Base-by-base conservation (phyloP, 2,329 filamentous ascomycete species). In the Penicillium sp. region DNA sequence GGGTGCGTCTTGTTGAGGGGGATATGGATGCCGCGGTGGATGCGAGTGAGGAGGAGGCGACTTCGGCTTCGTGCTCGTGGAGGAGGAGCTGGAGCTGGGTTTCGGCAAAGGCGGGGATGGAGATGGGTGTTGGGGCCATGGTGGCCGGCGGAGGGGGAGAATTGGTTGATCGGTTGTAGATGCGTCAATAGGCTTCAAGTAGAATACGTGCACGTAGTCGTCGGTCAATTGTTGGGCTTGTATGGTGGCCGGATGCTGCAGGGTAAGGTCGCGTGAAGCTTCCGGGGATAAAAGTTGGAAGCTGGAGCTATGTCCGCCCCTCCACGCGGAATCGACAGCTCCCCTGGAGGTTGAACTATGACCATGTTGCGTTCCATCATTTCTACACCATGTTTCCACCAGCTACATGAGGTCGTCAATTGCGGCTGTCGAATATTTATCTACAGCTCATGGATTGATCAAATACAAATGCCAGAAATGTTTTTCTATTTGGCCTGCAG, bases 1-100 rank as follows among this genome's bases (percentile, higher is more conserved):
- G 67, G 4, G 76, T 77, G 42, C 78, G 75, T 4, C 79, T 70
- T 3, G 78, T 79, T 2, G 76, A 67, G 1, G 78, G 76, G 0
- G 78, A 79, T 25, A 76, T 74, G 2, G 76, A 72, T 25, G 75
- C 73, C 8, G 75, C 71, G 15, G 73, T 77, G 51, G 71, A 74
- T 10, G 78, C 73, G 35, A 81, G 74, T 1, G 73, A 70, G 11
- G 77, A 80, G 39, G 78, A 77, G 31, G 77, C 69, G 60, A 79
- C 73, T 65, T 81, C 79, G 48, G 75, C 75, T 67, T 76, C 73
- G 65, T 81, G 79, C 65, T 81, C 79, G 49, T 72, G 67, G n/a
- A 71, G 67, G 17, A 81, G 74, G 42, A 80, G 74, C 38, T 73
- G 67, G 57, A 76, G 74, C 58, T 81, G 78, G 12, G 74, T 72